Percentiles rank a stretch among this genome's conserved stretches.
phyloP scores from a whole-genome alignment of 805 yeast species.

The Starmerella lactis-condensi region DNA sequence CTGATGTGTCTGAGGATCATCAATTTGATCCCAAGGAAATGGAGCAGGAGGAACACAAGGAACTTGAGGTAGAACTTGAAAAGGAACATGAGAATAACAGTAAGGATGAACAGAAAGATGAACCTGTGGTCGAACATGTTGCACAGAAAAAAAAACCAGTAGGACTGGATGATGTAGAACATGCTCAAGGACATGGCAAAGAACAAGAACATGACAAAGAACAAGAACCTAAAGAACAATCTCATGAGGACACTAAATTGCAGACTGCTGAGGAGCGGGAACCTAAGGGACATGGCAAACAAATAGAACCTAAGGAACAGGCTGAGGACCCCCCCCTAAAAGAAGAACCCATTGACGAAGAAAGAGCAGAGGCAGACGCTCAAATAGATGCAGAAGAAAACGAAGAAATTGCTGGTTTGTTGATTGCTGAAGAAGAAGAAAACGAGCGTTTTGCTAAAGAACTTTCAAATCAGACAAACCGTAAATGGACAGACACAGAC shows the following conservation, averaged over 20 bases:
- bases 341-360: no score
- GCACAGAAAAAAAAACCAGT: constrained; percentile 10
- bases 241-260: neutral
- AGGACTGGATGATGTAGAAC: constrained; percentile 17
- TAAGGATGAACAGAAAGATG: constrained; percentile 1
- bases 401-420: constrained; percentile 39
- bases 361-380: constrained; percentile 21
- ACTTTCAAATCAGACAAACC: constrained; percentile 18
- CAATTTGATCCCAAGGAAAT: neutral
- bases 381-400: constrained; percentile 46
- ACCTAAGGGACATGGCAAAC: constrained; percentile 2
- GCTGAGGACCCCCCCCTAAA: constrained; percentile 1
- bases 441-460: constrained; percentile 42
- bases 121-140: constrained; percentile 6
- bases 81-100: neutral
- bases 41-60: no score
- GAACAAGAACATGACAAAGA: constrained; percentile 8
- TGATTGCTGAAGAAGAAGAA: constrained; percentile 54
- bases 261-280: constrained; percentile 10
- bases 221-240: neutral
- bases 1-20: neutral
- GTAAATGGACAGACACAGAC: constrained; percentile 10
- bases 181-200: constrained; percentile 9
- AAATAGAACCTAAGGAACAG: constrained; percentile 4
- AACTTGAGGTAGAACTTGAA: no score